Evolutionary conservation across 1,284 basidiomycete species (phyloP).

Genomic region (Paramarasmius palmivorus): DNA sequence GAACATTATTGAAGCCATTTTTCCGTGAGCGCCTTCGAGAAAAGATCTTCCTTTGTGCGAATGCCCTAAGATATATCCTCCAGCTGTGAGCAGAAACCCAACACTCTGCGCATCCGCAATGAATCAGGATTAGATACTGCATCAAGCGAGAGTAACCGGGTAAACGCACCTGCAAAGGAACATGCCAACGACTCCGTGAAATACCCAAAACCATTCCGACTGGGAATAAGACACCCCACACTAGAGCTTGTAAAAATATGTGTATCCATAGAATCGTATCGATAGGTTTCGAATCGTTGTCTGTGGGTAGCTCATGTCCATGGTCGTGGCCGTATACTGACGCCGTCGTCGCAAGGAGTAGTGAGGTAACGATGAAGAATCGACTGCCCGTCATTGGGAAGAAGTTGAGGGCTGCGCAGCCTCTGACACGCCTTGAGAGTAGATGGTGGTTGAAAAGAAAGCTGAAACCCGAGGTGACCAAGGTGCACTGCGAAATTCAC

Average conservation of each 20-base stretch:
- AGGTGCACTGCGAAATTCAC: too few species aligned
- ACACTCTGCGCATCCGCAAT: conserved; percentile 45
- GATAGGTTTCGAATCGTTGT: conserved; percentile 65
- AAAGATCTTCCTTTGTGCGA: conserved; percentile 80
- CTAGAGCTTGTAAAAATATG: conserved; percentile 70
- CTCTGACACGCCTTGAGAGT: too few species aligned
- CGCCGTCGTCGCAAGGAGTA: background rate
- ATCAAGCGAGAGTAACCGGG: background rate
- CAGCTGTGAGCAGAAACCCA: conserved; percentile 69
- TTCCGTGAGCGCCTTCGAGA: conserved; percentile 68
- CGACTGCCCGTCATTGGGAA: too few species aligned
- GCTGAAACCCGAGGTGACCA: too few species aligned
- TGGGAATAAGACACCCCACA: conserved; percentile 86
- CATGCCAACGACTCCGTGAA: conserved; percentile 80
- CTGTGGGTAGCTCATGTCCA: conserved; percentile 60
- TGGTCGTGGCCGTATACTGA: conserved; percentile 55
- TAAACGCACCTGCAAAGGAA: conserved; percentile 72
- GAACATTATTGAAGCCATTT: conserved; percentile 70
- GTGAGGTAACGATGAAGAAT: too few species aligned
- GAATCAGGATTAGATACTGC: conserved; percentile 9
- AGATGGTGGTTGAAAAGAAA: too few species aligned
- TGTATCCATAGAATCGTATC: conserved; percentile 82
- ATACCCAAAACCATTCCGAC: conserved; percentile 87
- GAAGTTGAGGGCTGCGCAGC: too few species aligned
- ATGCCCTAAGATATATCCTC: conserved; percentile 79